A percentile compares a stretch with the other conserved stretches of the same genome.
Evolutionary conservation across 2,329 filamentous ascomycete species (phyloP).

Genomic region (Leptographium galeiforme): DNA sequence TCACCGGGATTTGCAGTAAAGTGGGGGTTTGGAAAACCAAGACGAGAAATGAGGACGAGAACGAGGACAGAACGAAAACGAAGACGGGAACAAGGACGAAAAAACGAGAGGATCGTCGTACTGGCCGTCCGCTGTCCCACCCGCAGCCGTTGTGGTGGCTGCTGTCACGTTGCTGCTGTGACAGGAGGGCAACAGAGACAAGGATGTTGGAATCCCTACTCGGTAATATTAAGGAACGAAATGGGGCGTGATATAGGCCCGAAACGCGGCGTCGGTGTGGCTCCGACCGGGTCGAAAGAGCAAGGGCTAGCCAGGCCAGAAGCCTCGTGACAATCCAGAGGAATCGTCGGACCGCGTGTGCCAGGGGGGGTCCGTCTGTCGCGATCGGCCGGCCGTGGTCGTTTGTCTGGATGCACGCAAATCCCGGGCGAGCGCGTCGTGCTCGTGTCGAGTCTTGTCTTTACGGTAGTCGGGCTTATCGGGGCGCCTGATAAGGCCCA

Average conservation of each 20-base stretch:
- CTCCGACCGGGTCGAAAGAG: not conserved
- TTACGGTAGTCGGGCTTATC: too few relatives aligned
- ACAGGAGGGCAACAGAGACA: slow-evolving; percentile 4
- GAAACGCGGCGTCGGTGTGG: not conserved
- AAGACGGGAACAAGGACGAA: not conserved
- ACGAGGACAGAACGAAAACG: not conserved
- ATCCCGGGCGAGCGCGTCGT: too few relatives aligned
- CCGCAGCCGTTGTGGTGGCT: not conserved
- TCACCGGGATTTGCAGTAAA: not conserved
- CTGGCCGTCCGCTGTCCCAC: not conserved
- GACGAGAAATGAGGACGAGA: too few relatives aligned
- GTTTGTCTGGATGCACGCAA: too few relatives aligned
- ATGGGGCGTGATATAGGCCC: slow-evolving; percentile 7
- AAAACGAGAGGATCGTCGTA: not conserved
- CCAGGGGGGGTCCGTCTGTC: too few relatives aligned
- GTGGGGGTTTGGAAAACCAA: too few relatives aligned
- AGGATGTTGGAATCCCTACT: not conserved
- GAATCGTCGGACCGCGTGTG: not conserved
- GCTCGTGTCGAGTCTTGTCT: too few relatives aligned
- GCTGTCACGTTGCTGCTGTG: slow-evolving; percentile 4
- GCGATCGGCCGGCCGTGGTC: too few relatives aligned
- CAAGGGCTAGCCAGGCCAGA: not conserved
- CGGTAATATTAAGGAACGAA: slow-evolving; percentile 6
- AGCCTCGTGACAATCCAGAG: not conserved
- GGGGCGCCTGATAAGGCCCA: too few relatives aligned